Conservation (phyloP, 129 eudicot genomes). For the Lactuca saligna region DNA sequence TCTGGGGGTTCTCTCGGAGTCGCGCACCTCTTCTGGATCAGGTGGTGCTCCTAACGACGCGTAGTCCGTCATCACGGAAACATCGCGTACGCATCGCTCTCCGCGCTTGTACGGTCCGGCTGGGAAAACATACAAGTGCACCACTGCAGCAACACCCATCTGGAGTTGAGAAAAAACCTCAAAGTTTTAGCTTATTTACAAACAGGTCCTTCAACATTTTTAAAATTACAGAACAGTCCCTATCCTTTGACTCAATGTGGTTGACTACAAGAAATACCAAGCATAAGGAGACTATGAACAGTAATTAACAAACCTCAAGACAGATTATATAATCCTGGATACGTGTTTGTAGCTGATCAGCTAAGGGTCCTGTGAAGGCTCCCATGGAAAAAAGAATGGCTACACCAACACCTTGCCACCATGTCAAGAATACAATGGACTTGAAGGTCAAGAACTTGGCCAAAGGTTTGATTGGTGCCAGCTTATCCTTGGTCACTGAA, state of each 20-base stretch:
- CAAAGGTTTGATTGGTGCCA: conserved; percentile 90
- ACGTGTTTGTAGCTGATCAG: conserved; percentile 73
- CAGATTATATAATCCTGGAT: conserved; percentile 92
- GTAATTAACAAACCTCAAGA: conserved; percentile 51
- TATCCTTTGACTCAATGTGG: background rate
- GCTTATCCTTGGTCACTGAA: conserved; percentile 74
- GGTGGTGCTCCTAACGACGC: conserved; percentile 84
- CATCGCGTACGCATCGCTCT: conserved; percentile 93
- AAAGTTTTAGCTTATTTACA: conserved; percentile 8
- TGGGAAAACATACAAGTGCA: conserved; percentile 85
- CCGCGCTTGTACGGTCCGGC: conserved; percentile 86
- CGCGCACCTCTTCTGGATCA: conserved; percentile 88
- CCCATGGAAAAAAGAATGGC: conserved; percentile 91
- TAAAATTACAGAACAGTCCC: background rate
- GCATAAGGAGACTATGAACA: no score
- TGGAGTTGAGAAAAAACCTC: conserved; percentile 28
- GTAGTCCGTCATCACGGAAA: conserved; percentile 82
- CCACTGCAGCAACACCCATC: conserved; percentile 98
- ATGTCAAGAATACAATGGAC: conserved; percentile 87
- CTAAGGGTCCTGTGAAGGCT: conserved; percentile 77
- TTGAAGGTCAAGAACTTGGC: conserved; percentile 89
- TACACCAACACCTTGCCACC: conserved; percentile 99
- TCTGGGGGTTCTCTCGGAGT: conserved; percentile 59
- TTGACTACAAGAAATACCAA: no score
- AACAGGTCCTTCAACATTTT: background rate